phyloP scores from a whole-genome alignment of 176 grass and related monocot species.

The Triticum monococcum region DNA sequence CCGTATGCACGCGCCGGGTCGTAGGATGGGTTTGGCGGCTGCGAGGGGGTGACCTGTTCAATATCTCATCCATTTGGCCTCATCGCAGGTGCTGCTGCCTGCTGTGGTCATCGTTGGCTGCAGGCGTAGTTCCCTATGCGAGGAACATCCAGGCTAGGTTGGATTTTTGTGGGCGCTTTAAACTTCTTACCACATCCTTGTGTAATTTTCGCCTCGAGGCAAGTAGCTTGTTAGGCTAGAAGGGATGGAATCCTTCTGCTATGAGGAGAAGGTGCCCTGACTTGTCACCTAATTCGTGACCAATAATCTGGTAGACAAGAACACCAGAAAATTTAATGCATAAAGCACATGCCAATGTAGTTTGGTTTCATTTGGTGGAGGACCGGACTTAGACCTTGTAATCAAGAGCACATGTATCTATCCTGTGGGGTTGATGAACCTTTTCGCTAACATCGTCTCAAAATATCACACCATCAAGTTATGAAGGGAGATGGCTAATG shows the following conservation, averaged over 20 bases:
- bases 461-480: neutral
- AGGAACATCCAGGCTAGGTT: neutral
- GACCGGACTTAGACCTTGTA: neutral
- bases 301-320: neutral
- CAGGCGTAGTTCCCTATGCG: constrained; percentile 4
- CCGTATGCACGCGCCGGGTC: neutral
- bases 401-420: neutral
- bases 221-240: neutral
- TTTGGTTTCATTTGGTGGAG: neutral
- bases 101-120: neutral
- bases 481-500: neutral
- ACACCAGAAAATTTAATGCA: constrained; percentile 16
- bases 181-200: neutral
- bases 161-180: neutral
- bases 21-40: neutral
- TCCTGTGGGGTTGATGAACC: neutral
- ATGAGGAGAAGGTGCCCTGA: neutral
- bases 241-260: neutral
- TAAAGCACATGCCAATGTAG: neutral
- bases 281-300: constrained; percentile 1
- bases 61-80: neutral
- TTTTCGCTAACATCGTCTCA: neutral
- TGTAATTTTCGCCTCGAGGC: neutral
- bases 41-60: constrained; percentile 21
- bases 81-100: neutral